A percentile compares a stretch with the other conserved stretches of the same genome.
Conservation (phyloP, 2,329 filamentous ascomycete species). For the Juglanconis oblonga region DNA sequence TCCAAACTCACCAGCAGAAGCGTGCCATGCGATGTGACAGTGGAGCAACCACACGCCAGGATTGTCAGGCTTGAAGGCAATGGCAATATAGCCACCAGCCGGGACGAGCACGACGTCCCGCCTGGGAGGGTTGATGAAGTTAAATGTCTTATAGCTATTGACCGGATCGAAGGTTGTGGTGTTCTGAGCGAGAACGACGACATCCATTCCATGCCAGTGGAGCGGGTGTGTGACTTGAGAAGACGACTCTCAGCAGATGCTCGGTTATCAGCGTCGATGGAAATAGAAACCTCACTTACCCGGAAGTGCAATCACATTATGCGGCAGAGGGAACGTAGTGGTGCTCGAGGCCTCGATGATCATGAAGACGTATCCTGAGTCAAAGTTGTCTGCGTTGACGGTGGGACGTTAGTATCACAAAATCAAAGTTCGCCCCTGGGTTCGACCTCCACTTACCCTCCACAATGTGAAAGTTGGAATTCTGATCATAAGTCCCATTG, state of each 20-base stretch:
- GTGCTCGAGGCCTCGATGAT: constrained; percentile 11
- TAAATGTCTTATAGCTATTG: constrained; percentile 20
- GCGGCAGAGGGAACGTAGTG: constrained; percentile 3
- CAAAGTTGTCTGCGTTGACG: constrained; percentile 6
- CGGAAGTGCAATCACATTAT: not conserved
- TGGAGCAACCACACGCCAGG: constrained; percentile 42
- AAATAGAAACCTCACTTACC: not conserved
- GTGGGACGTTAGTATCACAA: not conserved
- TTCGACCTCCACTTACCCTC: not conserved
- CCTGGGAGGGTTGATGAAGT: constrained; percentile 34
- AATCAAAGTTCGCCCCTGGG: accelerated
- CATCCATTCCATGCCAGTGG: constrained; percentile 28
- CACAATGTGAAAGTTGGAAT: constrained; percentile 15
- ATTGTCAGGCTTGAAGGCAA: constrained; percentile 38
- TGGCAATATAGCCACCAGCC: constrained; percentile 31
- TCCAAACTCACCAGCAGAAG: constrained; percentile 22
- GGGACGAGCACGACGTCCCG: constrained; percentile 36
- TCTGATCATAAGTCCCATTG: constrained; percentile 10
- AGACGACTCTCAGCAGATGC: not conserved
- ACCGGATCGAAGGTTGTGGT: constrained; percentile 19
- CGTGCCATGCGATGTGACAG: constrained; percentile 44
- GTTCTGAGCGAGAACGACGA: constrained; percentile 28
- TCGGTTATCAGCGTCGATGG: accelerated
- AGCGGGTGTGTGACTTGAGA: constrained; percentile 14
- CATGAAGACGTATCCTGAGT: constrained; percentile 15